Evolutionary conservation across 2,329 filamentous ascomycete species (phyloP), one percentile per base, ranked within the genome.

Genomic region (Penicillium sp.): DNA sequence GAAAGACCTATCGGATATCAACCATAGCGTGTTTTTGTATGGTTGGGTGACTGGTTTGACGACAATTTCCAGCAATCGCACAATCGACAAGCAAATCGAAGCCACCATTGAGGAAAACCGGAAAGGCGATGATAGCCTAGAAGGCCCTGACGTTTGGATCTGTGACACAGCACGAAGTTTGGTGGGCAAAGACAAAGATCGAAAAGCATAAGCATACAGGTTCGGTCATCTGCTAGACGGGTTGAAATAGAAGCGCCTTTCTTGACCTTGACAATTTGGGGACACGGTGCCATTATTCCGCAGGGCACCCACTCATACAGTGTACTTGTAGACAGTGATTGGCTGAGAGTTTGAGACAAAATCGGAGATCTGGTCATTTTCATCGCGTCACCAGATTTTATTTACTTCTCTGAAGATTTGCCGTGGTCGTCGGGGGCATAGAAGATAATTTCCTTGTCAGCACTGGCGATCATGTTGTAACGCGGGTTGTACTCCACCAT

Each of bases 401-500:
- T 24, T 65, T 69, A 72, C 61, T 74, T 72, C 37, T 75, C 71
- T 2, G 69, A 58, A 7, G 65, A 50, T 56, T 67, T 71, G n/a
- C 66, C 60, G 38, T 59, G 58, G 42, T 85, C 83, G 70, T 91
- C 88, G 1, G 89, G 89, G 35, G 90, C 73, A 89, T 89, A 92
- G 65, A 92, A 90, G 20, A 90, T 76, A 58, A 91, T 78, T 52
- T 97, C 92, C 68, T 88, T 88, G 66, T 97, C 92, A 4, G 91
- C 94, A 43, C 88, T 94, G 9, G 91, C 92, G 63, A 97, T 83
- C 78, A 97, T 87, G 74, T 97, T 97, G 74, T 89, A 94, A 48
- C 92, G 83, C 26, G 92, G 94, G 70, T 97, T 97, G 72, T 92
- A 94, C 22, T 89, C 90, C 40, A 96, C 81, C 13, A 96, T 82